Evolutionary conservation across 2,329 filamentous ascomycete genomes (phyloP).

Genomic region (Cladosporium sp.): DNA sequence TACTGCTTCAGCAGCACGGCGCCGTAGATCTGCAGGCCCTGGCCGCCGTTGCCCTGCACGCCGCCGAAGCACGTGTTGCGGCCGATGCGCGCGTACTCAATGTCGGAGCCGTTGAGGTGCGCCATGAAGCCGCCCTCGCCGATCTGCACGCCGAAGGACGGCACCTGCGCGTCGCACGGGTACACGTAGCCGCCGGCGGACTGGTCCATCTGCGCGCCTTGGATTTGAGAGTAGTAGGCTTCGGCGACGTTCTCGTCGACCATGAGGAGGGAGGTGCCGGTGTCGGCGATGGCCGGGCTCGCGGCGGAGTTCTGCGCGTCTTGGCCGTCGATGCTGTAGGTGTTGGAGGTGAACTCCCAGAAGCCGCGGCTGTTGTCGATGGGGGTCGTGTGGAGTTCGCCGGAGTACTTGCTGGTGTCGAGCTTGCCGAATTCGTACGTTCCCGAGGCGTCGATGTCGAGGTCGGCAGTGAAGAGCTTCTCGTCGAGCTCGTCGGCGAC

Average conservation of each 20-base stretch:
- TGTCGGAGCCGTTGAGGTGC: slow-evolving; percentile 31
- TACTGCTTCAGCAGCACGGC: slow-evolving; percentile 55
- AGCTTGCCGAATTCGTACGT: slow-evolving; percentile 70
- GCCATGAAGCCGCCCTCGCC: slow-evolving; percentile 43
- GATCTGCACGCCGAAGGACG: slow-evolving; percentile 48
- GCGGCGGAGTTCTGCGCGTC: slow-evolving; percentile 48
- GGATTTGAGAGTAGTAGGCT: slow-evolving; percentile 39
- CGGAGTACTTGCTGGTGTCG: slow-evolving; percentile 57
- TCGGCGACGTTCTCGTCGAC: slow-evolving; percentile 45
- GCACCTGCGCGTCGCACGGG: slow-evolving; percentile 36
- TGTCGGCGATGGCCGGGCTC: slow-evolving; percentile 42
- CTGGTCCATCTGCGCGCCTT: slow-evolving; percentile 32
- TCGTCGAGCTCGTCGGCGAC: slow-evolving; percentile 53
- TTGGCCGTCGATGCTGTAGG: slow-evolving; percentile 52
- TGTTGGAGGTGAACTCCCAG: slow-evolving; percentile 59
- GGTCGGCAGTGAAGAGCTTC: slow-evolving; percentile 65
- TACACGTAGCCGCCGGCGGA: slow-evolving; percentile 40
- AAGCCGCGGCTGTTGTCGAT: slow-evolving; percentile 59
- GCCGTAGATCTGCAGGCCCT: slow-evolving; percentile 55
- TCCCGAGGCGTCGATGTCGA: slow-evolving; percentile 50
- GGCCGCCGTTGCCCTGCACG: slow-evolving; percentile 52
- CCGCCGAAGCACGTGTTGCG: slow-evolving; percentile 60
- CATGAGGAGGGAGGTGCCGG: slow-evolving; percentile 58
- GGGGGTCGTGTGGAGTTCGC: slow-evolving; percentile 55
- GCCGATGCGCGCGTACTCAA: slow-evolving; percentile 49